Evolutionary conservation across 768 basidiomycete species (phyloP).

Genomic region (Pleurotus ostreatus): DNA sequence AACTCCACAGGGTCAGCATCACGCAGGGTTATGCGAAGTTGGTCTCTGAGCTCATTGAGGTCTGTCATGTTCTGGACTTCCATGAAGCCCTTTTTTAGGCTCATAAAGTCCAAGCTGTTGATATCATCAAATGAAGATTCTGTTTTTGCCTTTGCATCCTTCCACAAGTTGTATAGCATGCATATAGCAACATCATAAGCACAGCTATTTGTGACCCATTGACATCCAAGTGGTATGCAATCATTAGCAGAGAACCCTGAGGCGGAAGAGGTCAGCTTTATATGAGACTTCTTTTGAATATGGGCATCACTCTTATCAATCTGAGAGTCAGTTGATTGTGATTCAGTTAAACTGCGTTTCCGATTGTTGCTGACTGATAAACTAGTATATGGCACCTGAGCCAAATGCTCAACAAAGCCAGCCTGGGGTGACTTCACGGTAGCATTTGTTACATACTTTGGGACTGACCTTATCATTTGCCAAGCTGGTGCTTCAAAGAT

Average conservation of each 20-base stretch:
- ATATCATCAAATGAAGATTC: neutral
- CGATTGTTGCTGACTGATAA: too few species aligned
- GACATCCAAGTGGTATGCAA: neutral
- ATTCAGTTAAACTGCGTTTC: too few species aligned
- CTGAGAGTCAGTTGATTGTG: too few species aligned
- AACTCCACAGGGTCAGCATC: neutral
- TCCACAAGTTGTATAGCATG: neutral
- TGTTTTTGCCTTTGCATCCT: neutral
- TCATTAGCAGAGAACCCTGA: neutral
- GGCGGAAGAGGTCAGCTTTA: too few species aligned
- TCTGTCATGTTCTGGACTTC: neutral
- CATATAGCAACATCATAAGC: neutral
- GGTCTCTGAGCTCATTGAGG: neutral
- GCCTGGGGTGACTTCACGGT: too few species aligned
- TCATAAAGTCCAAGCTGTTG: neutral
- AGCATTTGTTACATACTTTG: too few species aligned
- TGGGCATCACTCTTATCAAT: too few species aligned
- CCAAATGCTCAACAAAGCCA: too few species aligned
- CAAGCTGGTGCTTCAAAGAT: conserved; percentile 11
- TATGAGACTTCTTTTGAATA: too few species aligned
- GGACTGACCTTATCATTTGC: too few species aligned
- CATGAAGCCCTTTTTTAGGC: neutral
- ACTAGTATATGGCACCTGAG: too few species aligned
- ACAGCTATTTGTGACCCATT: neutral
- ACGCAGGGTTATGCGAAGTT: neutral